phyloP scores from a whole-genome alignment of 768 basidiomycete species.

The Amanita exitialis region DNA sequence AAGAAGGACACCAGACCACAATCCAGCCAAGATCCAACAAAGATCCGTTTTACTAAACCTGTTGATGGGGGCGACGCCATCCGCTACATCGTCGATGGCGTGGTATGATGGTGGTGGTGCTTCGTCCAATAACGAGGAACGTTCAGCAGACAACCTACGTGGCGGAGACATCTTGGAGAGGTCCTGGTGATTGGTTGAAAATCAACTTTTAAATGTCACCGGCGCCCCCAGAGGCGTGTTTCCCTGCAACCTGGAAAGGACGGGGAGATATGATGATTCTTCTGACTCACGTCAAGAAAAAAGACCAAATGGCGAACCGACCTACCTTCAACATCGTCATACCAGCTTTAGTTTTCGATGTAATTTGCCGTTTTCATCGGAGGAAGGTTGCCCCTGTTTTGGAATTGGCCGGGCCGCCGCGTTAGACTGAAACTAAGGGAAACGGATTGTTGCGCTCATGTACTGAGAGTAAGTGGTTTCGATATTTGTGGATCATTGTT shows the following conservation, averaged over 20 bases:
- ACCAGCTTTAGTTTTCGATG: slow-evolving; percentile 17
- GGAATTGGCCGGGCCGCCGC: slow-evolving; percentile 24
- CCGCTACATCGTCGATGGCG: slow-evolving; percentile 28
- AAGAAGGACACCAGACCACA: slow-evolving; percentile 79
- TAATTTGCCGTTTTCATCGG: slow-evolving; percentile 40
- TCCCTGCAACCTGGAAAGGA: slow-evolving; percentile 26
- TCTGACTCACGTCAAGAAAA: slow-evolving; percentile 10
- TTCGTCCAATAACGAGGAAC: slow-evolving; percentile 50
- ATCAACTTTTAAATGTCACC: slow-evolving; percentile 18
- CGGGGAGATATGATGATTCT: slow-evolving; percentile 14
- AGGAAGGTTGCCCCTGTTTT: slow-evolving; percentile 15
- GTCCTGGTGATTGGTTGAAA: not conserved
- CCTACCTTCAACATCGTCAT: slow-evolving; percentile 21
- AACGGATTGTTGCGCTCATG: no score
- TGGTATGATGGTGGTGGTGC: slow-evolving; percentile 36
- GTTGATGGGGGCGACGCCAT: slow-evolving; percentile 21
- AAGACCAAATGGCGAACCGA: slow-evolving; percentile 25
- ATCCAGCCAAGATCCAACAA: slow-evolving; percentile 62
- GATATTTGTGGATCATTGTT: not conserved
- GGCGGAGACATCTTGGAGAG: slow-evolving; percentile 31
- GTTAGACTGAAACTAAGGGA: slow-evolving; percentile 14
- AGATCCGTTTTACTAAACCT: slow-evolving; percentile 44
- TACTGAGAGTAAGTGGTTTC: not conserved
- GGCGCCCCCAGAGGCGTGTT: slow-evolving; percentile 12
- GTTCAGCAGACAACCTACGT: slow-evolving; percentile 31